A percentile compares a stretch with the other conserved stretches of the same genome.
Evolutionary conservation across 192 early-diverging fungal species (phyloP).

Genomic region (Chytriomyces hyalinus): DNA sequence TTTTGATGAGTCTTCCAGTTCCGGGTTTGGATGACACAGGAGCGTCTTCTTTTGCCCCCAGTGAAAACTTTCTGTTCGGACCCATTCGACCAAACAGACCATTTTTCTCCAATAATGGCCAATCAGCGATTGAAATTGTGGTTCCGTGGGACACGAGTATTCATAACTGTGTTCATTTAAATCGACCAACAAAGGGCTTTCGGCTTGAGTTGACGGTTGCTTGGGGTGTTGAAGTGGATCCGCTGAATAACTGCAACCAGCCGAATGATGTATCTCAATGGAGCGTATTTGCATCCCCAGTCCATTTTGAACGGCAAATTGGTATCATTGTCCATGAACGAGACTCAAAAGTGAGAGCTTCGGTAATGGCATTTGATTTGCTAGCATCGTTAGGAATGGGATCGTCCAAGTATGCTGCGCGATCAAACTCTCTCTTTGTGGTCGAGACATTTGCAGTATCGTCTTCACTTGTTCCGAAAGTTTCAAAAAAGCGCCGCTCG

Average conservation of each 20-base stretch:
- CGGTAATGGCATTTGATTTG: slow-evolving; percentile 15
- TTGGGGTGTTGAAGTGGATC: slow-evolving; percentile 42
- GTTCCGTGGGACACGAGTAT: slow-evolving; percentile 41
- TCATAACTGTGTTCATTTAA: slow-evolving; percentile 38
- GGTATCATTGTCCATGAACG: slow-evolving; percentile 35
- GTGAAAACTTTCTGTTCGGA: neutral
- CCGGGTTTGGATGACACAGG: slow-evolving; percentile 21
- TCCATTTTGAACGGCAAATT: slow-evolving; percentile 33
- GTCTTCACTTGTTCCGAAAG: slow-evolving; percentile 18
- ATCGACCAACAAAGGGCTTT: slow-evolving; percentile 29
- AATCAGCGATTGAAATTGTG: slow-evolving; percentile 37
- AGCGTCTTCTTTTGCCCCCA: neutral
- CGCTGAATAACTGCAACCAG: slow-evolving; percentile 12
- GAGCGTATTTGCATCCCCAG: slow-evolving; percentile 30
- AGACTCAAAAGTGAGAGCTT: slow-evolving; percentile 35
- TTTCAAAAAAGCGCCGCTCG: neutral
- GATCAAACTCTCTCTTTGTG: slow-evolving; percentile 23
- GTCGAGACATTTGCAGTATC: slow-evolving; percentile 28
- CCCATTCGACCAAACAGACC: neutral
- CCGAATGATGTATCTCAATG: slow-evolving; percentile 12
- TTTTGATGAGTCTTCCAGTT: slow-evolving; percentile 35
- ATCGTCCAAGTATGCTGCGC: slow-evolving; percentile 1
- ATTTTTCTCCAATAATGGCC: slow-evolving; percentile 36
- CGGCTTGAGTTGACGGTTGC: slow-evolving; percentile 32
- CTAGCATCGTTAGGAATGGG: slow-evolving; percentile 14